Conservation (phyloP, 768 basidiomycete genomes). For the Rhodotorula taiwanensis region DNA sequence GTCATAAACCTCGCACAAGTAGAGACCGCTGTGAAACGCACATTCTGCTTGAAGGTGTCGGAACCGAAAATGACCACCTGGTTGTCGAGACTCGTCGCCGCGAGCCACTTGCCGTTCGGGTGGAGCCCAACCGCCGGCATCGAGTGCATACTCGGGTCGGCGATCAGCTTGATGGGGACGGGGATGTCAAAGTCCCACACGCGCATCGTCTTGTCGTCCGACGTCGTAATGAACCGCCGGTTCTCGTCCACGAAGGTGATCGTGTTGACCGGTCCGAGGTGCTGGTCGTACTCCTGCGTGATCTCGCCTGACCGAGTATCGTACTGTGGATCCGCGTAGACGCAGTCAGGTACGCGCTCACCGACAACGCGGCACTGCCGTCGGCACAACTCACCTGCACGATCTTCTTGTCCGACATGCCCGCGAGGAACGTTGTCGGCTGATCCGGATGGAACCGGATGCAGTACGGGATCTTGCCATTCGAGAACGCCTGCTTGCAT, state of each 20-base stretch:
- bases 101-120: conserved; percentile 94
- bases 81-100: conserved; percentile 95
- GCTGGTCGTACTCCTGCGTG: conserved; percentile 96
- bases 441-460: conserved; percentile 95
- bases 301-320: conserved; percentile 93
- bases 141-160: conserved; percentile 98
- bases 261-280: conserved; percentile 84
- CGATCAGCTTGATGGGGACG: conserved; percentile 98
- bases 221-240: conserved; percentile 92
- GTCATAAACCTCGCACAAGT: too few species aligned
- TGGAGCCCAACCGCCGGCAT: conserved; percentile 97
- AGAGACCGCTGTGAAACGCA: conserved; percentile 1
- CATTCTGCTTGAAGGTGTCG: conserved; percentile 94
- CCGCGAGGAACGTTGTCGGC: conserved; percentile 90
- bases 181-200: conserved; percentile 97
- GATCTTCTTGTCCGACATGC: conserved; percentile 99
- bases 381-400: conserved; percentile 63
- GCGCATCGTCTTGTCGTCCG: conserved; percentile 97
- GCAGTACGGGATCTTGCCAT: conserved; percentile 95
- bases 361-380: not conserved
- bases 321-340: conserved; percentile 67
- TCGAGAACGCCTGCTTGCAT: conserved; percentile 91
- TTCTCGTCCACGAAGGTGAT: conserved; percentile 99
- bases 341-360: not conserved
- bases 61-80: conserved; percentile 96